Evolutionary conservation across 805 yeast genomes (phyloP).

Genomic region (Candida insectalens): DNA sequence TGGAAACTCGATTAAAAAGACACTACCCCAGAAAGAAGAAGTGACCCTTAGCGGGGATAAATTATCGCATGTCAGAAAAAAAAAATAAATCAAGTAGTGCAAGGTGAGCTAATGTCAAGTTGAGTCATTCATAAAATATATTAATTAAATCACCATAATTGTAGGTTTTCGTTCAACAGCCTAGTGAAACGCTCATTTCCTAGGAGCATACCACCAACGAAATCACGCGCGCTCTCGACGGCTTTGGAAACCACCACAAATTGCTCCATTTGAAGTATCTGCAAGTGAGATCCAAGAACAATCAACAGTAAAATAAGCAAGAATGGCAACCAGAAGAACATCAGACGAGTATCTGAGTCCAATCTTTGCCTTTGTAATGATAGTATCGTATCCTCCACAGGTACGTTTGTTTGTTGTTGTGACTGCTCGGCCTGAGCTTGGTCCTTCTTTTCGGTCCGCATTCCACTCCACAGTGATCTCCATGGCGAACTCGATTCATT

Average conservation of each 20-base stretch:
- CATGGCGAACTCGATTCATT: constrained; percentile 22
- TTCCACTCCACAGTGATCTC: constrained; percentile 20
- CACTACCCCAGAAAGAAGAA: no score
- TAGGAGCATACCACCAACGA: constrained; percentile 37
- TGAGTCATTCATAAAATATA: no score
- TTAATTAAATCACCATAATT: no score
- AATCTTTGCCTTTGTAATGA: constrained; percentile 33
- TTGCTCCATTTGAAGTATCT: constrained; percentile 14
- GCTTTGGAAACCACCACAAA: constrained; percentile 16
- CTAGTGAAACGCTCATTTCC: constrained; percentile 32
- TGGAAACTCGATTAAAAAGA: no score
- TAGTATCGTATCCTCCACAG: constrained; percentile 7
- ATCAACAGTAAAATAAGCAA: constrained; percentile 42
- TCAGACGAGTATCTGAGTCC: constrained; percentile 70
- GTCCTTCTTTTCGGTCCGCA: constrained; percentile 14
- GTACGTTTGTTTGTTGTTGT: constrained; percentile 1
- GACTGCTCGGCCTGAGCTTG: constrained; percentile 1
- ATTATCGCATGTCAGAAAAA: no score
- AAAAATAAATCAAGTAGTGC: no score
- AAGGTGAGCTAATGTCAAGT: no score
- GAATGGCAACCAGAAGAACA: constrained; percentile 88
- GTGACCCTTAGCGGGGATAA: no score
- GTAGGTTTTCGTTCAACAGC: constrained; percentile 25
- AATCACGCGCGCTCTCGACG: constrained; percentile 31
- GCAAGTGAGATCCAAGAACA: constrained; percentile 21